Percentiles rank a stretch among this genome's conserved stretches.
phyloP scores from a whole-genome alignment of 1,284 basidiomycete species.

The Cutaneotrichosporon sp. region DNA sequence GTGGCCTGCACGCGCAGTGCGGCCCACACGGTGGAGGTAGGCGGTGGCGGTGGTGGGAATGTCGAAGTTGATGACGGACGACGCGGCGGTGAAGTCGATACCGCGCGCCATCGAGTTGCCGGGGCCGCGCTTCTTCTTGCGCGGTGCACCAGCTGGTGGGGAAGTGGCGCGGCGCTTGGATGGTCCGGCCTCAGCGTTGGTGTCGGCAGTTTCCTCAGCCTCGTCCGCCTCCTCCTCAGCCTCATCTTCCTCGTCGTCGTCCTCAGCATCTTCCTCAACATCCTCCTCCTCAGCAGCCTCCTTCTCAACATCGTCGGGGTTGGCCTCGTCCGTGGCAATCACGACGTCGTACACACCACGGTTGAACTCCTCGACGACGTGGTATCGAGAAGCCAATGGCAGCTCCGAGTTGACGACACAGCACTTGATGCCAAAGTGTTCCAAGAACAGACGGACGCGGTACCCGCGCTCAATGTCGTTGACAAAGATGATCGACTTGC shows the following conservation, averaged over 20 bases:
- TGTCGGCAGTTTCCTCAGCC: conserved; percentile 52
- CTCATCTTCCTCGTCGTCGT: conserved; percentile 43
- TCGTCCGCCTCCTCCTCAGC: conserved; percentile 55
- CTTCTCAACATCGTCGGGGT: conserved; percentile 57
- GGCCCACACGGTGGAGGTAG: conserved; percentile 94
- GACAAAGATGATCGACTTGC: conserved; percentile 96
- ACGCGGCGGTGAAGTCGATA: conserved; percentile 94
- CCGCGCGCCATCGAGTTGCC: conserved; percentile 96
- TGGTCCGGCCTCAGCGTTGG: conserved; percentile 45
- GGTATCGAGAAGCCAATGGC: conserved; percentile 93
- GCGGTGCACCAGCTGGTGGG: conserved; percentile 15
- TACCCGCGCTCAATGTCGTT: conserved; percentile 95
- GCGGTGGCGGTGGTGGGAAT: conserved; percentile 82
- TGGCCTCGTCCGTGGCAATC: conserved; percentile 91
- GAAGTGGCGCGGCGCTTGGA: conserved; percentile 48
- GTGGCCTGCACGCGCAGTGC: conserved; percentile 91
- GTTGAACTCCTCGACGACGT: conserved; percentile 98
- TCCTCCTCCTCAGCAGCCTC: conserved; percentile 52
- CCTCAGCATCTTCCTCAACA: conserved; percentile 28
- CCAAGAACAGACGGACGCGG: conserved; percentile 91
- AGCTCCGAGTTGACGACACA: conserved; percentile 96
- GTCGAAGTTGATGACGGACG: conserved; percentile 98
- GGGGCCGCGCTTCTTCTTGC: conserved; percentile 57
- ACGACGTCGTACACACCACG: conserved; percentile 98
- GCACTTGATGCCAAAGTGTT: conserved; percentile 94